Percentiles rank a stretch among this genome's conserved stretches.
phyloP scores from a whole-genome alignment of 495 filamentous ascomycete genomes.

The Melanomma pulvis-pyrius region DNA sequence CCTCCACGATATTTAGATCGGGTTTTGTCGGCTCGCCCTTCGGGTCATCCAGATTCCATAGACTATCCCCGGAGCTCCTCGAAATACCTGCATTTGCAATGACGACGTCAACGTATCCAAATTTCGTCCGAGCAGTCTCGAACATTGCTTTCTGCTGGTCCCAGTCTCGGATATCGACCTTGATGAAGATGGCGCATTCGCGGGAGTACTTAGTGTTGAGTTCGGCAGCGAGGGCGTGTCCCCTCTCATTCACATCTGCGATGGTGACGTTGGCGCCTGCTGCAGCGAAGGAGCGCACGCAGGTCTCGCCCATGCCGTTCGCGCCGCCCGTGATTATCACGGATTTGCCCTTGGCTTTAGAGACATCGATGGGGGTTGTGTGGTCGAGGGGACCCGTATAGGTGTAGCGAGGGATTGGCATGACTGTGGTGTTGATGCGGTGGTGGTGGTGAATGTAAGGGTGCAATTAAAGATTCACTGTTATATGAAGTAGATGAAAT shows the following conservation, averaged over 20 bases:
- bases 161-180: constrained; percentile 4
- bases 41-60: constrained; percentile 7
- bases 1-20: constrained; percentile 5
- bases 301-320: constrained; percentile 7
- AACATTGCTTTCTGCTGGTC: constrained; percentile 2
- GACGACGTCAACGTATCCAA: constrained; percentile 1
- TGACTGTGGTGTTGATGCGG: not conserved
- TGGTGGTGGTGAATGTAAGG: no score
- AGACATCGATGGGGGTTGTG: not conserved
- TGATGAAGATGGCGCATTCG: constrained; percentile 1
- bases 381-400: constrained; percentile 8
- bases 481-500: not conserved
- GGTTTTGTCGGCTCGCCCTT: constrained; percentile 6
- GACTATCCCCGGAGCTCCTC: constrained; percentile 2
- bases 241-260: not conserved
- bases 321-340: constrained; percentile 5
- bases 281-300: not conserved
- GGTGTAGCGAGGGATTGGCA: not conserved
- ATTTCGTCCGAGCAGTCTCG: not conserved
- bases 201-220: not conserved
- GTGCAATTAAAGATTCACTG: no score
- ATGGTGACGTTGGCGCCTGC: constrained; percentile 1
- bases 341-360: not conserved
- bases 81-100: constrained; percentile 7
- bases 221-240: not conserved